Conservation (phyloP, 192 early-diverging fungal species). For the Backusella mclennaniae region DNA sequence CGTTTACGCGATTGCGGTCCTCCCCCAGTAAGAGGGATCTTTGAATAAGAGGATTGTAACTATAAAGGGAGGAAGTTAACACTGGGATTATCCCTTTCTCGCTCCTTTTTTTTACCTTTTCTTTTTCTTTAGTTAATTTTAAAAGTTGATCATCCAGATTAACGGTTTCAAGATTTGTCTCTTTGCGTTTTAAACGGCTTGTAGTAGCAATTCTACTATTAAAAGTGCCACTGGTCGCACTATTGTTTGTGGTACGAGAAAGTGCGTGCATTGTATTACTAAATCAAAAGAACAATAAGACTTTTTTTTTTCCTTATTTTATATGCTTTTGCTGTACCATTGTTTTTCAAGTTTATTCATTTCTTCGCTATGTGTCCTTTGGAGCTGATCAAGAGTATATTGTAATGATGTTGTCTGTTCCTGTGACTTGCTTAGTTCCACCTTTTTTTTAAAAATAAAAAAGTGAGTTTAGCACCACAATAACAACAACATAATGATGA, state of each 20-base stretch:
- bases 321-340: slow-evolving; percentile 2
- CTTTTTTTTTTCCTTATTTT: background rate
- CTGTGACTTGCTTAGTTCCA: slow-evolving; percentile 2
- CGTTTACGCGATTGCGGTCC: slow-evolving; percentile 46
- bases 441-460: background rate
- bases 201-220: background rate
- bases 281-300: background rate
- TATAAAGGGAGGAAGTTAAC: slow-evolving; percentile 16
- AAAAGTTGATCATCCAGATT: slow-evolving; percentile 44
- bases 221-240: background rate
- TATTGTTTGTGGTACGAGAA: slow-evolving; percentile 10
- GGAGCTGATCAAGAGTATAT: slow-evolving; percentile 12
- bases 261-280: slow-evolving; percentile 8
- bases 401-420: slow-evolving; percentile 15
- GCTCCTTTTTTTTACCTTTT: slow-evolving; percentile 2
- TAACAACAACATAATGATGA: background rate
- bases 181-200: background rate
- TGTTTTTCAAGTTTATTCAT: background rate
- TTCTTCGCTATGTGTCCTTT: slow-evolving; percentile 1
- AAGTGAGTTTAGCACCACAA: background rate
- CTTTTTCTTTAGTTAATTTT: slow-evolving; percentile 46
- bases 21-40: slow-evolving; percentile 51
- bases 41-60: slow-evolving; percentile 48
- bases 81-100: background rate
- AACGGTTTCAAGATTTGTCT: slow-evolving; percentile 8